phyloP scores from a whole-genome alignment of 805 yeast genomes.

The Wickerhamomyces bovis region DNA sequence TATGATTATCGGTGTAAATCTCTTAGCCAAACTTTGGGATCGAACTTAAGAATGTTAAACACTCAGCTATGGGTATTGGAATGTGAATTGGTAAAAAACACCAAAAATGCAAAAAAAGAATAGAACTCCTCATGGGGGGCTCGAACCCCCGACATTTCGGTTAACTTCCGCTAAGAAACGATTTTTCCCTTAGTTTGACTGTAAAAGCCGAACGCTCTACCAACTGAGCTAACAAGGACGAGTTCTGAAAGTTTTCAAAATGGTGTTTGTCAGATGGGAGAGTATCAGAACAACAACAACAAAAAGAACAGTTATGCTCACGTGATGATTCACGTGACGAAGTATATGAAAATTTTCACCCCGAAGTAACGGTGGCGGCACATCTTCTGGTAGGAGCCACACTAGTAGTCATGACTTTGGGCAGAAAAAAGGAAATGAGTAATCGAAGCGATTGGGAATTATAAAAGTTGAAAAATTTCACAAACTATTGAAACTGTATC shows the following conservation, averaged over 20 bases:
- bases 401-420: not conserved
- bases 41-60: not conserved
- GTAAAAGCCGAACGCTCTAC: constrained; percentile 10
- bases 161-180: constrained; percentile 5
- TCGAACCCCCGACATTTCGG: constrained; percentile 10
- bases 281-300: too few species aligned
- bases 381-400: not conserved
- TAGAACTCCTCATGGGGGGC: constrained; percentile 10
- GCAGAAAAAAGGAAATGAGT: not conserved
- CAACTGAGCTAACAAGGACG: constrained; percentile 10
- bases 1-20: too few species aligned
- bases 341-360: not conserved
- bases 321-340: too few species aligned
- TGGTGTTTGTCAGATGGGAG: not conserved
- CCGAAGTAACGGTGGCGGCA: not conserved
- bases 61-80: too few species aligned
- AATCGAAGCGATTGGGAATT: not conserved
- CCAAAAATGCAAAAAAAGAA: constrained; percentile 2
- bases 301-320: too few species aligned
- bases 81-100: not conserved
- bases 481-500: not conserved
- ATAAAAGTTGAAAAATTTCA: not conserved
- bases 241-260: not conserved
- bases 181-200: constrained; percentile 3
- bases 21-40: too few species aligned